Evolutionary conservation across 1,284 basidiomycete species (phyloP).

Genomic region (Ceratobasidium sp.): DNA sequence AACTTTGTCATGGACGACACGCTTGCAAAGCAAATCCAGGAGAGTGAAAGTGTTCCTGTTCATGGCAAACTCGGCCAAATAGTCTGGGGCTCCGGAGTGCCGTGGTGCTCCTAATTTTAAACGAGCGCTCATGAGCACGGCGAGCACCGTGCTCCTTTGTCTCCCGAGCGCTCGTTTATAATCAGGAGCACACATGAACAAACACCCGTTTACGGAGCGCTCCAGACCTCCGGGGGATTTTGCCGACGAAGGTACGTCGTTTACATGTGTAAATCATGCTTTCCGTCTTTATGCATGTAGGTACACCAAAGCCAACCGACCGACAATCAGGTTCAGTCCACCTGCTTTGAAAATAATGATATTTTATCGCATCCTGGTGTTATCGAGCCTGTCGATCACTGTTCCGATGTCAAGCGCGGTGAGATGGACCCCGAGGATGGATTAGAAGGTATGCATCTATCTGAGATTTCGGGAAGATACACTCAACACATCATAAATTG

Average conservation of each 20-base stretch:
- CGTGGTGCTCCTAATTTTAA: no score
- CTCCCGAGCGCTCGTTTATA: no score
- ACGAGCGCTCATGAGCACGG: no score
- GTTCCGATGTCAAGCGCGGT: neutral
- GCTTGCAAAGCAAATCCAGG: neutral
- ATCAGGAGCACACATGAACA: no score
- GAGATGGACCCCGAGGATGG: neutral
- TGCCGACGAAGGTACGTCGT: neutral
- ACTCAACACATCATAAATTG: neutral
- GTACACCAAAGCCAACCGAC: neutral
- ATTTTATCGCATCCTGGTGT: neutral
- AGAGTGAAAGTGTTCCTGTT: neutral
- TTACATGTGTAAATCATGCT: constrained; percentile 16
- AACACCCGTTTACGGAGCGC: no score
- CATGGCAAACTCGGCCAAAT: neutral
- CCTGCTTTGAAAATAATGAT: neutral
- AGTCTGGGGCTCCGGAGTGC: no score
- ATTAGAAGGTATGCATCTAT: neutral
- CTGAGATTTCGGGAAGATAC: neutral
- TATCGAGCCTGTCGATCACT: constrained; percentile 6
- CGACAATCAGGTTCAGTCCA: neutral
- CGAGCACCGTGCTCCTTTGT: no score
- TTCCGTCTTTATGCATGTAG: constrained; percentile 4
- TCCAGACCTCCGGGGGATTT: no score
- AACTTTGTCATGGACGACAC: neutral